Percentiles rank a stretch among this genome's conserved stretches.
Evolutionary conservation across 1,284 basidiomycete genomes (phyloP).

Genomic region (Pisolithus thermaeus): DNA sequence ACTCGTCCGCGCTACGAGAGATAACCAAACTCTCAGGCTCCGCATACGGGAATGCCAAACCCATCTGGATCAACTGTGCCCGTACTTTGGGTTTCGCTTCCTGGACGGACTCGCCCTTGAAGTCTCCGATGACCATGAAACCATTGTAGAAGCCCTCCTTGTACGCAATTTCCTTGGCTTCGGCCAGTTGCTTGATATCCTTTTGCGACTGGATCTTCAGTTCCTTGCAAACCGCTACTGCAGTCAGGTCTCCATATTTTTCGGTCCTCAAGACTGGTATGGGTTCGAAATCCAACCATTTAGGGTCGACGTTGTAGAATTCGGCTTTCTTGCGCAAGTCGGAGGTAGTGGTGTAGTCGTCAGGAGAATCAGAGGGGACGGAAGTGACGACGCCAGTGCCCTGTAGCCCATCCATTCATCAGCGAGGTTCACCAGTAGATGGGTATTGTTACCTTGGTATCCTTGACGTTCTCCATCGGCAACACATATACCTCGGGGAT

Average conservation of each 20-base stretch:
- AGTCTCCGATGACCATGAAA: slow-evolving; percentile 85
- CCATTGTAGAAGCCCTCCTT: slow-evolving; percentile 98
- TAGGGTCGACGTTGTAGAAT: slow-evolving; percentile 92
- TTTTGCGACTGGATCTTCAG: slow-evolving; percentile 96
- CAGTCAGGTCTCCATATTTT: slow-evolving; percentile 88
- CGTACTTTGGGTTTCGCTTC: slow-evolving; percentile 91
- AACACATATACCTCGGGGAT: slow-evolving; percentile 90
- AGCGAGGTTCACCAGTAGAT: slow-evolving; percentile 1
- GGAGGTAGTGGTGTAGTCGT: slow-evolving; percentile 88
- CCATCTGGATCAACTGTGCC: slow-evolving; percentile 75
- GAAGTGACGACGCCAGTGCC: slow-evolving; percentile 99
- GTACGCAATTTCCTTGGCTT: slow-evolving; percentile 97
- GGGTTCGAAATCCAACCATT: slow-evolving; percentile 84
- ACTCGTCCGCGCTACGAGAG: slow-evolving; percentile 90
- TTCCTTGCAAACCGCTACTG: slow-evolving; percentile 82
- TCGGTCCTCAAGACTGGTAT: slow-evolving; percentile 87
- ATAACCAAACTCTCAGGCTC: slow-evolving; percentile 94
- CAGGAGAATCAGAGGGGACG: slow-evolving; percentile 97
- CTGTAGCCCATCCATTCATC: slow-evolving; percentile 29
- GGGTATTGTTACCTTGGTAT: slow-evolving; percentile 64
- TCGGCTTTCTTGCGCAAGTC: slow-evolving; percentile 97
- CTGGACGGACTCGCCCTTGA: slow-evolving; percentile 82
- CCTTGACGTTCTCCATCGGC: slow-evolving; percentile 96
- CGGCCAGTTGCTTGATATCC: slow-evolving; percentile 87
- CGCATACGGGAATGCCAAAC: slow-evolving; percentile 85